Evolutionary conservation across 495 filamentous ascomycete genomes (phyloP).

Genomic region (Choiromyces venosus): DNA sequence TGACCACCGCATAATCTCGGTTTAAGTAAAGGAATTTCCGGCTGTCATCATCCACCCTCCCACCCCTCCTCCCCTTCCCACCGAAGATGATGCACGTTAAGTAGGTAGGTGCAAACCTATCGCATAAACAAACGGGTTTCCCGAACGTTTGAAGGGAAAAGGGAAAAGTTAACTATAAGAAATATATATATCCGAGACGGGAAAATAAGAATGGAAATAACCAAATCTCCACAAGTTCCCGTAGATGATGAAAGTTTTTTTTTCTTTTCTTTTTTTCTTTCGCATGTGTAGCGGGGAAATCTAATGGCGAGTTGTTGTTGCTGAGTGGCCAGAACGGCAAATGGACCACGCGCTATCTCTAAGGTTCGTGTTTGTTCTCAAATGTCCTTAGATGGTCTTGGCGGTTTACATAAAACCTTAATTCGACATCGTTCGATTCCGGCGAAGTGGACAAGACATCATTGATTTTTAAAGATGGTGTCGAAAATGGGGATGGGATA

Average conservation of each 20-base stretch:
- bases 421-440: constrained; percentile 38
- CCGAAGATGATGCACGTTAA: background rate
- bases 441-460: constrained; percentile 15
- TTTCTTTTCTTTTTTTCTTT: background rate
- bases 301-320: background rate
- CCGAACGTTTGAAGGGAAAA: background rate
- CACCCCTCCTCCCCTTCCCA: too few relatives aligned
- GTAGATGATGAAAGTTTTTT: background rate
- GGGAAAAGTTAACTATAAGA: background rate
- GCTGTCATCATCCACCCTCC: background rate
- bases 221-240: background rate
- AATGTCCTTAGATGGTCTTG: constrained; percentile 26
- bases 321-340: background rate
- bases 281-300: background rate
- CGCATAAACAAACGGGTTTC: background rate
- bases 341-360: constrained; percentile 1
- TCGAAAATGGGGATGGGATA: constrained; percentile 1
- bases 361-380: background rate
- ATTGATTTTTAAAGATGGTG: background rate
- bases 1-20: background rate
- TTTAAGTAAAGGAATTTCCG: background rate
- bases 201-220: background rate
- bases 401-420: constrained; percentile 34
- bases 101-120: constrained; percentile 1
- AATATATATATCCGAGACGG: background rate